Percentiles rank a stretch among this genome's conserved stretches.
These are phyloP conservation scores for Leishmania arabica DNA, from an alignment of 208 protist genomes.

Conservation along the genomic window DNA sequence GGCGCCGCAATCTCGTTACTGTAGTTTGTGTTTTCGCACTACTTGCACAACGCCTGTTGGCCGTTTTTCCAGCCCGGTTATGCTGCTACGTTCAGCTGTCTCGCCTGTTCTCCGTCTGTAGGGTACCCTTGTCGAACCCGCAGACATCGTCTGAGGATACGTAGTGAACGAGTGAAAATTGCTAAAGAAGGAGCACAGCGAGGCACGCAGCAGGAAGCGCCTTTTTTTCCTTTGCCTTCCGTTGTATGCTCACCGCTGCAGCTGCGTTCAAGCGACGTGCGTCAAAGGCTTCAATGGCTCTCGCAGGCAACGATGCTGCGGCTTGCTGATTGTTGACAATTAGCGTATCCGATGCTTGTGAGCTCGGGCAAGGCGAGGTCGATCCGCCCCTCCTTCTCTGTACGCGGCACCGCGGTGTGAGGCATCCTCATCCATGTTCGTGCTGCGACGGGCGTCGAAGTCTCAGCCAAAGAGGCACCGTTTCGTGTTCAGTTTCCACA, in stretches of 20 bases:
- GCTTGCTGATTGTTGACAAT: neutral
- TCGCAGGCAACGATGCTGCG: neutral
- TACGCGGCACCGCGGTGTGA: neutral
- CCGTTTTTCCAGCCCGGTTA: neutral
- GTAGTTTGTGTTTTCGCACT: neutral
- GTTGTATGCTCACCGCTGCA: neutral
- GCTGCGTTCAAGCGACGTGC: neutral
- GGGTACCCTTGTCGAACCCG: neutral
- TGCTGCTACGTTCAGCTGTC: neutral
- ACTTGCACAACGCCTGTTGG: neutral
- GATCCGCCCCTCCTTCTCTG: neutral
- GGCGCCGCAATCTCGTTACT: neutral
- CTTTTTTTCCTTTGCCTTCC: neutral
- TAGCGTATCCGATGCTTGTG: no score
- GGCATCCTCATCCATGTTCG: no score
- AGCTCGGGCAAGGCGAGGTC: neutral
- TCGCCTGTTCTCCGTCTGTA: neutral
- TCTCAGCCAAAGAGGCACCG: neutral
- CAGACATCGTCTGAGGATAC: neutral
- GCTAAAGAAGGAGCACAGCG: neutral
- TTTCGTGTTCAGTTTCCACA: neutral
- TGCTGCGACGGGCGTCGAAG: neutral
- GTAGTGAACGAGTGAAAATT: neutral
- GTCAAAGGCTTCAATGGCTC: neutral
- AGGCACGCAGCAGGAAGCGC: neutral